Conservation (phyloP, 768 basidiomycete genomes). For the Porphyrellus cyaneotinctus region DNA sequence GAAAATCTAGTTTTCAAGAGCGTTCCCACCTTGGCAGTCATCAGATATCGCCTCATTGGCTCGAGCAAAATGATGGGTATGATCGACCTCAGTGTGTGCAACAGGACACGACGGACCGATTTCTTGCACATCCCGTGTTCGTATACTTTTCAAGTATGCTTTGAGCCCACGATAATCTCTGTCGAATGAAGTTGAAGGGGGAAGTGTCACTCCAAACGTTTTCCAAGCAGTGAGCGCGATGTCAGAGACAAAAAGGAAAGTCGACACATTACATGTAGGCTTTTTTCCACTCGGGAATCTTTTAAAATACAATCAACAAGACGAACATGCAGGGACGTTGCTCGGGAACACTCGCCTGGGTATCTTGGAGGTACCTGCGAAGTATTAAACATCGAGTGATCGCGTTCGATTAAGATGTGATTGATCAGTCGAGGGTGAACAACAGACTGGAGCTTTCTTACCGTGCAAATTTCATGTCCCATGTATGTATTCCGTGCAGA, state of each 20-base stretch:
- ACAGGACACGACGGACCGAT: conserved; percentile 8
- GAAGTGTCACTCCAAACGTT: background rate
- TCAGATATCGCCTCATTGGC: background rate
- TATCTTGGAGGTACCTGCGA: conserved; percentile 60
- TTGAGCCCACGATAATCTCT: conserved; percentile 76
- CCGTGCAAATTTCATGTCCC: conserved; percentile 58
- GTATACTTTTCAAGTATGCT: conserved; percentile 57
- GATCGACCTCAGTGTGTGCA: background rate
- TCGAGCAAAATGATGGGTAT: background rate
- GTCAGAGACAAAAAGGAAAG: background rate
- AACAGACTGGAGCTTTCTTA: conserved; percentile 26
- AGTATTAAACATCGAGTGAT: background rate
- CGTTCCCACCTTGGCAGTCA: conserved; percentile 6
- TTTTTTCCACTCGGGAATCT: conserved; percentile 63
- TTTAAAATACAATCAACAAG: background rate
- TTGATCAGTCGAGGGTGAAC: background rate
- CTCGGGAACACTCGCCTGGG: conserved; percentile 43
- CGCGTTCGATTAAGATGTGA: conserved; percentile 1
- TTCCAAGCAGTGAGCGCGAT: background rate
- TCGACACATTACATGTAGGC: conserved; percentile 29
- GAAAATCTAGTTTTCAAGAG: background rate
- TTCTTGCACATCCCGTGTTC: conserved; percentile 27
- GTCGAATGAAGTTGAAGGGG: background rate
- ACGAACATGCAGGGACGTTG: background rate
- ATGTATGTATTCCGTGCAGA: too few species aligned